Evolutionary conservation across 2,329 filamentous ascomycete genomes (phyloP).

Genomic region (Plectosphaerella plurivora): DNA sequence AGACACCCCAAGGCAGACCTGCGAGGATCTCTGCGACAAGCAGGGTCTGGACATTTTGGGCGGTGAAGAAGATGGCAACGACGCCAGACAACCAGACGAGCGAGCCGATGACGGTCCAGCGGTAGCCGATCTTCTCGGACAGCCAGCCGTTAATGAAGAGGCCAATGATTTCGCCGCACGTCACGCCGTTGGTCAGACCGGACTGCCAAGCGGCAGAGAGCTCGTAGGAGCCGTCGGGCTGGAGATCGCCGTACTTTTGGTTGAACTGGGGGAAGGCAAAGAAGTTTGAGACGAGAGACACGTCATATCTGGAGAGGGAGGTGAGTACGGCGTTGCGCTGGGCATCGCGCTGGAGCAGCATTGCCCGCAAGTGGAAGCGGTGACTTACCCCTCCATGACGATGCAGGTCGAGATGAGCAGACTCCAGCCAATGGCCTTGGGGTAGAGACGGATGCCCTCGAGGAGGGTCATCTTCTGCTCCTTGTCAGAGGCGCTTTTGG

Average conservation of each 20-base stretch:
- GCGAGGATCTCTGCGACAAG: conserved; percentile 59
- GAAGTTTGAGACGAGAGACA: conserved; percentile 78
- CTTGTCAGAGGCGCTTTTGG: conserved; percentile 50
- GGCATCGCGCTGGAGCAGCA: no score
- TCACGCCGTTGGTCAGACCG: conserved; percentile 55
- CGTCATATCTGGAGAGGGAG: conserved; percentile 52
- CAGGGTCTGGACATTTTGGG: conserved; percentile 52
- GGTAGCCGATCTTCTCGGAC: conserved; percentile 64
- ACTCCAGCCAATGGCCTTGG: conserved; percentile 81
- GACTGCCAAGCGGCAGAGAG: conserved; percentile 60
- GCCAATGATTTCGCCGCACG: conserved; percentile 62
- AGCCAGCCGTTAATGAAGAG: conserved; percentile 62
- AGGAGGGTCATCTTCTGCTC: conserved; percentile 67
- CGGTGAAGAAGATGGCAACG: conserved; percentile 62
- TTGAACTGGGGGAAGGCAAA: conserved; percentile 58
- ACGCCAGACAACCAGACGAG: conserved; percentile 51
- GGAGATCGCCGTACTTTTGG: conserved; percentile 48
- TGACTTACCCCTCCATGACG: conserved; percentile 68
- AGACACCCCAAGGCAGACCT: conserved; percentile 59
- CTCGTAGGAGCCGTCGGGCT: conserved; percentile 42
- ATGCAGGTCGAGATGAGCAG: conserved; percentile 87
- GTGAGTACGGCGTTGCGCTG: neutral
- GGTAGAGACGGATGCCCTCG: conserved; percentile 78
- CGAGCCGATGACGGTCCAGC: conserved; percentile 58
- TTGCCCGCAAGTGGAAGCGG: neutral